Evolutionary conservation across 2,329 filamentous ascomycete genomes (phyloP).

Genomic region (Mycosphaerelloides madeirae): DNA sequence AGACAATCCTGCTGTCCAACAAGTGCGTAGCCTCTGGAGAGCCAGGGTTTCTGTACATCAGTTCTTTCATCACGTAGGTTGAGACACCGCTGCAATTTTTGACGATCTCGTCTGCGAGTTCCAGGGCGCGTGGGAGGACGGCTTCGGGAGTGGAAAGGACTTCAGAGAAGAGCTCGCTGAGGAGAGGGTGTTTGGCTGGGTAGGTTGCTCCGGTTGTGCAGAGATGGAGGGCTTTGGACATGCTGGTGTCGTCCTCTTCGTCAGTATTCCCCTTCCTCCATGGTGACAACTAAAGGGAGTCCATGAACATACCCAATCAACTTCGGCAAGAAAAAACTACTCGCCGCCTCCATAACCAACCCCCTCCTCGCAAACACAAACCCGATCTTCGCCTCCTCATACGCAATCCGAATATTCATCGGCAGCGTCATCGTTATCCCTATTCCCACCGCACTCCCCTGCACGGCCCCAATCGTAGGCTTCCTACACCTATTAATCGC

Average conservation of each 20-base stretch:
- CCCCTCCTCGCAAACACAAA: slow-evolving; percentile 70
- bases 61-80: slow-evolving; percentile 63
- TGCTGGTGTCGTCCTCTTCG: slow-evolving; percentile 21
- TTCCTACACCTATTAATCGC: slow-evolving; percentile 56
- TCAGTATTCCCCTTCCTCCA: neutral
- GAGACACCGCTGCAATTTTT: slow-evolving; percentile 61
- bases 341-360: slow-evolving; percentile 67
- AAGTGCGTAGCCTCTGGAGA: slow-evolving; percentile 66
- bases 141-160: slow-evolving; percentile 53
- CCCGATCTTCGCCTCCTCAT: slow-evolving; percentile 60
- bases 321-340: slow-evolving; percentile 66
- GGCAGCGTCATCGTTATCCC: slow-evolving; percentile 58
- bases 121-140: slow-evolving; percentile 61
- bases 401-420: slow-evolving; percentile 52
- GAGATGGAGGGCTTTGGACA: slow-evolving; percentile 59
- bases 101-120: slow-evolving; percentile 62
- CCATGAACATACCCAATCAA: slow-evolving; percentile 52
- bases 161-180: slow-evolving; percentile 62
- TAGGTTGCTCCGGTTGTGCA: slow-evolving; percentile 64
- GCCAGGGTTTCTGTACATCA: slow-evolving; percentile 59
- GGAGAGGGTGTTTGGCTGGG: slow-evolving; percentile 41
- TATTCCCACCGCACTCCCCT: slow-evolving; percentile 54
- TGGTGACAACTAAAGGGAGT: neutral
- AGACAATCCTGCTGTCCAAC: slow-evolving; percentile 62
- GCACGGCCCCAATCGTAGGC: slow-evolving; percentile 52